Base-by-base conservation (phyloP, 73 alveolate species). In the Paramecium sexaurelia region DNA sequence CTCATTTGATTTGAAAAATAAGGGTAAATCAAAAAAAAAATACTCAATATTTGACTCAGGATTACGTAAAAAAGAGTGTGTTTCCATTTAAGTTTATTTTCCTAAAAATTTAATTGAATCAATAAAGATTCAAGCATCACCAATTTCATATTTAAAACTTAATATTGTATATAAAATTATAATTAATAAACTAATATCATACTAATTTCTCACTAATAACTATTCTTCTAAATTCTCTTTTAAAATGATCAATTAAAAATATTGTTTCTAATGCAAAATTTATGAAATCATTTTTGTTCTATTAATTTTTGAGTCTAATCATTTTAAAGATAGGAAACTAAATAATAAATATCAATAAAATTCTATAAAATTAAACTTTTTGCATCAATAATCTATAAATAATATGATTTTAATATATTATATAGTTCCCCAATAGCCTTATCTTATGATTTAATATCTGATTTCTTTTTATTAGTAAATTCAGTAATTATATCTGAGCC, bases 181-280 rank as follows among this genome's bases (percentile, higher is more conserved):
- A 20, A 51, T 51, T 51, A 51, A 51, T 51, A 51, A 51, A 17
- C 67, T 51, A 1, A 17, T n/a, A 51, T 61, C 83, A 61, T 26
- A 61, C 26, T 24, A 61, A 32, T 61, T 26, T 29, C 24, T 61
- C 83, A 61, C 83, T 32, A 3, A 24, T 61, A 32, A 32, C 83
- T 45, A 61, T 29, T 61, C 83, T 61, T 61, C 83, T 61, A 26
- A 61, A 11, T 61, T 61, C 83, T 61, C 83, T 61, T 32, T 61
- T 45, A 61, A 61, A 61, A 61, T 61, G 83, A 27, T 61, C 83
- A 61, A 26, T 32, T 15, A 61, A 10, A 24, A 1, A 61, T 24
- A 61, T 32, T 61, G 83, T 61, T 32, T 61, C 83, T 29, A 32
- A 6, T 61, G 83, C 11, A 61, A 32, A 10, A 32, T 61, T 29